Percentiles rank a stretch among this genome's conserved stretches.
Conservation (phyloP, 2,329 filamentous ascomycete genomes). For the Camptophora hylomeconis region DNA sequence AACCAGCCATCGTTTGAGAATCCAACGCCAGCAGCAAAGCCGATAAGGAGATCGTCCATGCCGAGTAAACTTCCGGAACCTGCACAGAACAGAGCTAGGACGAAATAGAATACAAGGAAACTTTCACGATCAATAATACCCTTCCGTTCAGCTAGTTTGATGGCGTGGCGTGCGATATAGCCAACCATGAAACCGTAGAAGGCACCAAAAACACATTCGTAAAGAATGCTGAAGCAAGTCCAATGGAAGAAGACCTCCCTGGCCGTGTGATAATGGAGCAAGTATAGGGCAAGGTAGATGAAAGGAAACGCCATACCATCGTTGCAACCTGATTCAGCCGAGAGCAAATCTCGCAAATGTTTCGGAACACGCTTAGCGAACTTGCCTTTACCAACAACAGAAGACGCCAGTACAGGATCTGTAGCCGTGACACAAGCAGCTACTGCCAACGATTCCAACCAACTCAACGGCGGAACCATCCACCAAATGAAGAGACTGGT, state of each 20-base stretch:
- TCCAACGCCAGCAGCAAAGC: conserved; percentile 90
- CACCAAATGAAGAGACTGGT: conserved; percentile 93
- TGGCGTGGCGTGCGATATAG: conserved; percentile 79
- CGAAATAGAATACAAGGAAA: conserved; percentile 97
- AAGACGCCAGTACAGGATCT: conserved; percentile 91
- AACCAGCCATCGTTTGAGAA: conserved; percentile 99
- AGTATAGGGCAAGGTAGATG: conserved; percentile 80
- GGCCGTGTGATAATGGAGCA: conserved; percentile 67
- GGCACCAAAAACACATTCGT: conserved; percentile 90
- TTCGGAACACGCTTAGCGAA: conserved; percentile 96
- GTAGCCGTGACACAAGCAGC: conserved; percentile 94
- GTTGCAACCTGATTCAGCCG: conserved; percentile 95
- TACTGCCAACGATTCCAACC: conserved; percentile 77
- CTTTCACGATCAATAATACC: conserved; percentile 91
- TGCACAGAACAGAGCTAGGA: conserved; percentile 87
- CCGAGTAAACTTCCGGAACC: conserved; percentile 85
- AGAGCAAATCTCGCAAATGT: conserved; percentile 88
- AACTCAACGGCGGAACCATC: conserved; percentile 64
- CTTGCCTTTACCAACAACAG: conserved; percentile 96
- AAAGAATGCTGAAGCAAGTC: conserved; percentile 79
- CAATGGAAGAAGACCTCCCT: conserved; percentile 66
- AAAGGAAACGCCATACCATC: conserved; percentile 99
- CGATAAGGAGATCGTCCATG: conserved; percentile 84
- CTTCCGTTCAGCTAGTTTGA: conserved; percentile 71
- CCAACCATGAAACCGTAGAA: conserved; percentile 78